These are phyloP conservation scores for Ganoderma multipileum DNA, from an alignment of 1,284 basidiomycete species.

Conservation along the genomic window DNA sequence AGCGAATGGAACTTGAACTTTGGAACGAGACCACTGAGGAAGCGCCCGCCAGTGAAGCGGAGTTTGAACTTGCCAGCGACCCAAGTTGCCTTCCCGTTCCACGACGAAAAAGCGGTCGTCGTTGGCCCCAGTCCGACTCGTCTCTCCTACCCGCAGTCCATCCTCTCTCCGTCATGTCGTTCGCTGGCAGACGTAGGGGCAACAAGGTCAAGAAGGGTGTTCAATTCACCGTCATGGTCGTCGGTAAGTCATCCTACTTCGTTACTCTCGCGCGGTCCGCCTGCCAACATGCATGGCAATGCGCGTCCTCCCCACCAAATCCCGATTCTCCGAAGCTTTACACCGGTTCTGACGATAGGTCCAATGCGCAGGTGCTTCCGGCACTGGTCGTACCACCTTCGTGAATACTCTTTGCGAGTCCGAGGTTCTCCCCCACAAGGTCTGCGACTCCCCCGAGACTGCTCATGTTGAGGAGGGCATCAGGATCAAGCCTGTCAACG, in stretches of 20 bases:
- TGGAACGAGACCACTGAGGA: conserved; percentile 17
- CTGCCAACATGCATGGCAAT: conserved; percentile 31
- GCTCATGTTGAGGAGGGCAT: conserved; percentile 96
- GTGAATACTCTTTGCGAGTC: conserved; percentile 98
- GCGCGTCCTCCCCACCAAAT: conserved; percentile 13
- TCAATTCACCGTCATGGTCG: conserved; percentile 76
- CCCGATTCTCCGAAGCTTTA: conserved; percentile 12
- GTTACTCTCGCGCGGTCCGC: conserved; percentile 13
- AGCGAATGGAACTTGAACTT: conserved; percentile 19
- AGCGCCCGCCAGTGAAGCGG: conserved; percentile 31
- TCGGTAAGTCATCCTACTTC: conserved; percentile 67
- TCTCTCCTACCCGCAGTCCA: conserved; percentile 29
- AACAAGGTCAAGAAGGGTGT: conserved; percentile 98
- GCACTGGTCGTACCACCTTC: conserved; percentile 96
- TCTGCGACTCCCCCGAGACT: conserved; percentile 85
- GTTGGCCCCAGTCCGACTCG: conserved; percentile 42
- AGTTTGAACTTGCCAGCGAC: conserved; percentile 37
- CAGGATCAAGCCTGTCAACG: conserved; percentile 94
- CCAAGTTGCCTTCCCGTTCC: conserved; percentile 34
- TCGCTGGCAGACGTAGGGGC: conserved; percentile 85
- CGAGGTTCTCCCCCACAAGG: conserved; percentile 87
- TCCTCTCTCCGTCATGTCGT: conserved; percentile 66
- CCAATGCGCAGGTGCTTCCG: conserved; percentile 80
- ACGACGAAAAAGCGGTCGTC: conserved; percentile 45
- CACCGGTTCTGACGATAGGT: conserved; percentile 17